phyloP scores from a whole-genome alignment of 2,329 filamentous ascomycete species.

The Geosmithia morbida region DNA sequence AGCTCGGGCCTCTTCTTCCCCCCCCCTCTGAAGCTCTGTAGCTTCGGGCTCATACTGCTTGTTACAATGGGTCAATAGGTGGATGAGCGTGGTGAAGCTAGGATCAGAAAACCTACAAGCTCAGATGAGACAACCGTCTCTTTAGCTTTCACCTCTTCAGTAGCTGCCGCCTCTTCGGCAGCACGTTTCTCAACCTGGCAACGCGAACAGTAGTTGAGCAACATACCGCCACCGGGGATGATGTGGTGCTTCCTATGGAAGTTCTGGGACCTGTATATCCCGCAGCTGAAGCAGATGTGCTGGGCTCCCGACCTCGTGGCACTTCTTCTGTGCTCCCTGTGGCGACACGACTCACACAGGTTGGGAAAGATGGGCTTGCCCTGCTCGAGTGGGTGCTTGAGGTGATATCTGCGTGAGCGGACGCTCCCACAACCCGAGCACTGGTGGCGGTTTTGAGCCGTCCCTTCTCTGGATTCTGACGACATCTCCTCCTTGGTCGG shows the following conservation, averaged over 20 bases:
- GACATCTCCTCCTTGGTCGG: no score
- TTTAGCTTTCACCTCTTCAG: no score
- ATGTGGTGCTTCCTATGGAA: conserved; percentile 10
- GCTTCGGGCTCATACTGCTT: background rate
- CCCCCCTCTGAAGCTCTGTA: background rate
- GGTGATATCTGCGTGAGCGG: conserved; percentile 19
- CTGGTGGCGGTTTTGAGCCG: conserved; percentile 10
- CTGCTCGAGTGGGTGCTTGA: conserved; percentile 13
- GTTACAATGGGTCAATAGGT: background rate
- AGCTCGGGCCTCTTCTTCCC: background rate
- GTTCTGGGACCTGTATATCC: conserved; percentile 9
- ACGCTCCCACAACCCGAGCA: conserved; percentile 20
- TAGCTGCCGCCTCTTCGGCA: conserved; percentile 8
- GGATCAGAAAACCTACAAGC: background rate
- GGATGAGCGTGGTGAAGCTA: background rate
- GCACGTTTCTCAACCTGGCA: conserved; percentile 11
- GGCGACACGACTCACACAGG: conserved; percentile 19
- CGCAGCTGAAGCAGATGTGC: conserved; percentile 25
- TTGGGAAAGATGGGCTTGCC: conserved; percentile 13
- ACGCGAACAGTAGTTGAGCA: conserved; percentile 17
- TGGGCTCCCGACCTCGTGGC: conserved; percentile 6
- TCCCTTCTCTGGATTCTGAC: background rate
- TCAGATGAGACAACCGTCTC: background rate
- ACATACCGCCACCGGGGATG: conserved; percentile 10
- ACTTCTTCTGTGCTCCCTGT: conserved; percentile 8